These are phyloP conservation scores for Debaryomyces psychrophilus DNA, from an alignment of 1,139 yeast genomes.

Conservation along the genomic window DNA sequence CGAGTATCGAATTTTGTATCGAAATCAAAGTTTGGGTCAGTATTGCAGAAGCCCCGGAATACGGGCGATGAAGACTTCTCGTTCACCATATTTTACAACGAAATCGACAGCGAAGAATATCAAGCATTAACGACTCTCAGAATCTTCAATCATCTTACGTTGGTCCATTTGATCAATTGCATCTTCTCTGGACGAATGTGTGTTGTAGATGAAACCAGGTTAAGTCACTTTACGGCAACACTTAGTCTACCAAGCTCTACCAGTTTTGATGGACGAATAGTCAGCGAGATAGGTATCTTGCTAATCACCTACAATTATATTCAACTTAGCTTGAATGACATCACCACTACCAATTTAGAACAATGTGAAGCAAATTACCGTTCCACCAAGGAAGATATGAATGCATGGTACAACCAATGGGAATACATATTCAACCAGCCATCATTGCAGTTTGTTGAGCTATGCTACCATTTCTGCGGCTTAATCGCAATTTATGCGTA, in stretches of 20 bases:
- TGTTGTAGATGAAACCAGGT: slow-evolving; percentile 65
- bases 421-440: slow-evolving; percentile 71
- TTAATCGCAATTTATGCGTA: slow-evolving; percentile 48
- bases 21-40: slow-evolving; percentile 38
- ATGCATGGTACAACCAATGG: slow-evolving; percentile 73
- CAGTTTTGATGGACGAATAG: slow-evolving; percentile 82
- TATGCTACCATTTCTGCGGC: slow-evolving; percentile 68
- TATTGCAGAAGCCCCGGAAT: slow-evolving; percentile 15
- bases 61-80: slow-evolving; percentile 16
- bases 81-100: slow-evolving; percentile 33
- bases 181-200: slow-evolving; percentile 75
- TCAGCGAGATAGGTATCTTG: slow-evolving; percentile 73
- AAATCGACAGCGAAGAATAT: slow-evolving; percentile 44
- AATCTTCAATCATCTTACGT: slow-evolving; percentile 72
- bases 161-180: slow-evolving; percentile 71
- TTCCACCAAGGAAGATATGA: slow-evolving; percentile 41
- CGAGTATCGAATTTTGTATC: slow-evolving; percentile 63
- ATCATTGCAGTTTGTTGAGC: slow-evolving; percentile 74
- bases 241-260: slow-evolving; percentile 67
- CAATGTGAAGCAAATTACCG: slow-evolving; percentile 29
- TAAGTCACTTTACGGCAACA: slow-evolving; percentile 64
- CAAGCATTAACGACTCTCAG: slow-evolving; percentile 57
- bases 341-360: slow-evolving; percentile 20
- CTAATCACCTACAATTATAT: slow-evolving; percentile 64
- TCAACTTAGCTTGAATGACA: slow-evolving; percentile 40